Percentiles rank a stretch among this genome's conserved stretches.
Conservation (phyloP, 805 yeast species). For the Blastobotrys parvus region DNA sequence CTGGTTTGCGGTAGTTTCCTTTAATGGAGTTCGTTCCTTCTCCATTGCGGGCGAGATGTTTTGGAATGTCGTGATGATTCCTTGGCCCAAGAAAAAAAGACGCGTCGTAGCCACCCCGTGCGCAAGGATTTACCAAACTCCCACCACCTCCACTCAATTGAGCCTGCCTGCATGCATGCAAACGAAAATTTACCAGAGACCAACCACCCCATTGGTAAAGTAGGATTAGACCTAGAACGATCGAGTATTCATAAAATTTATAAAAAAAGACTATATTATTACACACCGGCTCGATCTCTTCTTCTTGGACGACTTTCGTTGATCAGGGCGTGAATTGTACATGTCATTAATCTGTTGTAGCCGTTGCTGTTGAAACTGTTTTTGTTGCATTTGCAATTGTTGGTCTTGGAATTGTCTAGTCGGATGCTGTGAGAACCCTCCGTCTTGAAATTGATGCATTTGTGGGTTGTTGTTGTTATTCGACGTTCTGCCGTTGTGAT, state of each 20-base stretch:
- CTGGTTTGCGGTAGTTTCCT: conserved; percentile 7
- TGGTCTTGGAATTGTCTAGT: not conserved
- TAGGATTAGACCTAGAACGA: no score
- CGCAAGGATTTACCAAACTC: no score
- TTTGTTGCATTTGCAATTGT: conserved; percentile 1
- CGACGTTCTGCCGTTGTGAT: not conserved
- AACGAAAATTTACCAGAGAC: no score
- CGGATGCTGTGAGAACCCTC: not conserved
- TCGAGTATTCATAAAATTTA: no score
- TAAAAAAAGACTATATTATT: not conserved
- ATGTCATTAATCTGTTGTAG: not conserved
- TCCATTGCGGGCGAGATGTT: no score
- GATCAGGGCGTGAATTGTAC: not conserved
- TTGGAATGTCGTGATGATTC: no score
- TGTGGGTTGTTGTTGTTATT: not conserved
- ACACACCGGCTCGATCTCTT: not conserved
- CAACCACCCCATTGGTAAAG: no score
- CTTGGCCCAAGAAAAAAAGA: no score
- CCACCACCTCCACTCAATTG: no score
- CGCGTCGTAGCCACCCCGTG: no score
- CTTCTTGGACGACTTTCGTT: not conserved
- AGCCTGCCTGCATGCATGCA: no score
- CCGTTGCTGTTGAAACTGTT: conserved; percentile 1
- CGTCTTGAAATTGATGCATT: not conserved
- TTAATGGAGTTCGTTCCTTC: conserved; percentile 5